phyloP scores from a whole-genome alignment of 2,329 filamentous ascomycete genomes.

The Diaporthe amygdali region DNA sequence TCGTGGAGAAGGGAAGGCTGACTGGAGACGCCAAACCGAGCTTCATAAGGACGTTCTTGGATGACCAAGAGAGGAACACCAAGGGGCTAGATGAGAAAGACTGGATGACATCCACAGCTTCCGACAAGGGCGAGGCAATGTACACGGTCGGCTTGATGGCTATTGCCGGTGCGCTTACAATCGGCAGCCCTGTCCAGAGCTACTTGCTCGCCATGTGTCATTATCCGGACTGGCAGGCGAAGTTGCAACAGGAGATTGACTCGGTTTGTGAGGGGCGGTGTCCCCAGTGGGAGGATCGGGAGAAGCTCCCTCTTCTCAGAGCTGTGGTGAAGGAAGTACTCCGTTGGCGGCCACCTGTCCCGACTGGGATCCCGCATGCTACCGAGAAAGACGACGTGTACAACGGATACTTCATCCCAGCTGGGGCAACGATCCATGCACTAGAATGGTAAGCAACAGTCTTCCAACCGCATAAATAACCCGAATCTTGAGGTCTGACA shows the following conservation, averaged over 20 bases:
- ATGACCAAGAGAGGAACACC: conserved; percentile 29
- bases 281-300: conserved; percentile 52
- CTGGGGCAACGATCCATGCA: conserved; percentile 56
- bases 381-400: conserved; percentile 57
- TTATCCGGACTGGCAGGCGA: conserved; percentile 36
- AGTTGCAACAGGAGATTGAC: conserved; percentile 54
- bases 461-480: background rate
- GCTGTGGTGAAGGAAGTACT: conserved; percentile 58
- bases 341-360: conserved; percentile 60
- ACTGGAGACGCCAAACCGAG: conserved; percentile 42
- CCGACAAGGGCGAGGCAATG: conserved; percentile 42
- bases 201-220: conserved; percentile 43
- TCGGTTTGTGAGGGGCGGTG: conserved; percentile 45
- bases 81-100: conserved; percentile 31
- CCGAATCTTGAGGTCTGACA: background rate
- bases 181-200: conserved; percentile 49
- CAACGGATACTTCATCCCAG: conserved; percentile 56
- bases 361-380: conserved; percentile 58
- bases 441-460: conserved; percentile 51
- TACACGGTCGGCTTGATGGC: conserved; percentile 54
- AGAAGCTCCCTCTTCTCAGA: conserved; percentile 50
- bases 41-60: conserved; percentile 48
- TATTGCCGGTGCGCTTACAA: conserved; percentile 50
- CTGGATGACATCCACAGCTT: conserved; percentile 32
- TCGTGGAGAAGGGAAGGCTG: conserved; percentile 39